These are phyloP conservation scores for Dimargaris xerosporica DNA, from an alignment of 192 early-diverging fungal genomes.

Conservation along the genomic window DNA sequence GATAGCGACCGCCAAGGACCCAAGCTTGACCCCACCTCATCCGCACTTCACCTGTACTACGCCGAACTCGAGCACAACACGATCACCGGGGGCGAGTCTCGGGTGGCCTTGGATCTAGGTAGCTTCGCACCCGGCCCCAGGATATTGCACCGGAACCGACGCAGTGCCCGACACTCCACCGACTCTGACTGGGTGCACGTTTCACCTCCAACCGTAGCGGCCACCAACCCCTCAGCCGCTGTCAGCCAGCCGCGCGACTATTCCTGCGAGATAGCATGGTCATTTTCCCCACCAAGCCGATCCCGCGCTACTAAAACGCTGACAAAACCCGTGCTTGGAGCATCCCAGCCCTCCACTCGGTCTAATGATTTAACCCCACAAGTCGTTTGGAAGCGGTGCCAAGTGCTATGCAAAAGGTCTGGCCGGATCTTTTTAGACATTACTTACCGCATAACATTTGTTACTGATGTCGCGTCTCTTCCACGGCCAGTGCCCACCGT, in stretches of 20 bases:
- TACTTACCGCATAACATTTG: constrained; percentile 5
- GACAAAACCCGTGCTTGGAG: too few relatives aligned
- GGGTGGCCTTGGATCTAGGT: constrained; percentile 6
- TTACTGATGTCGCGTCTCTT: background rate
- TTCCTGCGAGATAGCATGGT: constrained; percentile 10
- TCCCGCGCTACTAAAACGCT: too few relatives aligned
- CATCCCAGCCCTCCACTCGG: background rate
- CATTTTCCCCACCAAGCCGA: background rate
- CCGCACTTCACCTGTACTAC: constrained; percentile 3
- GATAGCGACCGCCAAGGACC: too few relatives aligned
- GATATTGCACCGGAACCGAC: background rate
- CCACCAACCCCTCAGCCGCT: background rate
- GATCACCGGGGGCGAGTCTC: background rate
- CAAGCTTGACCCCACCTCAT: background rate
- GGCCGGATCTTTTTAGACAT: constrained; percentile 4
- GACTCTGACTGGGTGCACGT: background rate
- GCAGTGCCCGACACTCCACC: background rate
- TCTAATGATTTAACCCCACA: background rate
- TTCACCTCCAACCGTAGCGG: background rate
- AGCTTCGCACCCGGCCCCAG: background rate
- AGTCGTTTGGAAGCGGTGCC: constrained; percentile 1
- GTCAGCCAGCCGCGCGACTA: background rate
- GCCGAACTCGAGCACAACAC: constrained; percentile 7
- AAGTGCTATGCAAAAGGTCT: background rate
- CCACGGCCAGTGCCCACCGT: background rate